phyloP scores from a whole-genome alignment of 163 green algal genomes.

The Chlorella variabilis region DNA sequence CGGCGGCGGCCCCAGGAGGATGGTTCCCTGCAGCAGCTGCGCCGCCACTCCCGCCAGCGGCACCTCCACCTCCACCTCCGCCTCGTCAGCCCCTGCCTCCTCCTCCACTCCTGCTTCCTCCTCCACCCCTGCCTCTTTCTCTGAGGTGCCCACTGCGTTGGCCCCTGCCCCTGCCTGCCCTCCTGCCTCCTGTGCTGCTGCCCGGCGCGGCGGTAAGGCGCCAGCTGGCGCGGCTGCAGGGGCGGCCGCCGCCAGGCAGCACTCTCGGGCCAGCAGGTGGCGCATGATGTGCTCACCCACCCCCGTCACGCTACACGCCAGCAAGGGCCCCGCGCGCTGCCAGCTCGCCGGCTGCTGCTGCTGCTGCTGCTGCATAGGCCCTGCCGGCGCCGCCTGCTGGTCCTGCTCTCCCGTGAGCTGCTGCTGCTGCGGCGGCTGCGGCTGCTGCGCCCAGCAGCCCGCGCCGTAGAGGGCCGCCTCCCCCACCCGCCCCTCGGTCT shows the following conservation, averaged over 20 bases:
- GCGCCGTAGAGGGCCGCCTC: slow-evolving; percentile 81
- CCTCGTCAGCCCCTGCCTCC: not conserved
- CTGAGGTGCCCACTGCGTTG: not conserved
- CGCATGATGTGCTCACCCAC: slow-evolving; percentile 78
- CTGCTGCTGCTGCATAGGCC: not conserved
- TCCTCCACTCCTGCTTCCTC: too few species aligned
- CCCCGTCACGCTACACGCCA: slow-evolving; percentile 71
- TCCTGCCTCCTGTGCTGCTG: too few species aligned
- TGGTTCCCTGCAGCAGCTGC: slow-evolving; percentile 11
- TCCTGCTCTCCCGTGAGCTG: not conserved
- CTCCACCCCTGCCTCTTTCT: too few species aligned
- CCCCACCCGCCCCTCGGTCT: slow-evolving; percentile 76
- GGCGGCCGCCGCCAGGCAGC: slow-evolving; percentile 40
- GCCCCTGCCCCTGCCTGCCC: not conserved
- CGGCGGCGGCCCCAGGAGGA: slow-evolving; percentile 36
- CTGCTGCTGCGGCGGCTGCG: not conserved
- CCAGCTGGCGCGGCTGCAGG: not conserved
- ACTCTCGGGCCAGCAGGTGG: slow-evolving; percentile 55
- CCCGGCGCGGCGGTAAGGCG: too few species aligned
- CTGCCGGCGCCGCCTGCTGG: too few species aligned
- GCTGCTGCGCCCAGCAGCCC: slow-evolving; percentile 77
- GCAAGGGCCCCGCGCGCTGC: slow-evolving; percentile 61
- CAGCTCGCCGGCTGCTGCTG: slow-evolving; percentile 45
- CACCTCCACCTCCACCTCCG: not conserved
- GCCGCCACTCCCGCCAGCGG: not conserved